Evolutionary conservation across 176 grass and related monocot species (phyloP).

Genomic region (Poa pratensis): DNA sequence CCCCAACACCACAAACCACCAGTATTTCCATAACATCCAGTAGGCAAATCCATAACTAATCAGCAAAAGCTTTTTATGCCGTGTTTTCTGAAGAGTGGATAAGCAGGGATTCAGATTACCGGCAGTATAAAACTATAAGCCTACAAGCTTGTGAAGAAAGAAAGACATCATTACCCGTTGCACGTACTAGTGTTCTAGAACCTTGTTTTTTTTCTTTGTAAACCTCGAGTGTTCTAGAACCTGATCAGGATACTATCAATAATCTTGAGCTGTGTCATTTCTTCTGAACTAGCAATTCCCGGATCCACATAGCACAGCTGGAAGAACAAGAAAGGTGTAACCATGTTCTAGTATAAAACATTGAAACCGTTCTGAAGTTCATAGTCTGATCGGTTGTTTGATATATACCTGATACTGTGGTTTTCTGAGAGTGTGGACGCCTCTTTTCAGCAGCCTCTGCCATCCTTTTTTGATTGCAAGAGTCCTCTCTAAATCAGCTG

Average conservation of each 20-base stretch:
- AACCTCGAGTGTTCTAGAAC: constrained; percentile 50
- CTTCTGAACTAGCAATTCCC: constrained; percentile 63
- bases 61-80: not conserved
- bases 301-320: constrained; percentile 89
- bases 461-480: constrained; percentile 75
- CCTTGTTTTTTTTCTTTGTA: not conserved
- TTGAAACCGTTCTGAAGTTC: constrained; percentile 12
- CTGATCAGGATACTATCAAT: constrained; percentile 74
- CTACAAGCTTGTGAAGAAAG: too few species aligned
- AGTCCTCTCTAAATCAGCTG: constrained; percentile 65
- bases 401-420: constrained; percentile 91
- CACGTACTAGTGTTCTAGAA: constrained; percentile 42
- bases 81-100: not conserved
- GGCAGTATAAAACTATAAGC: too few species aligned
- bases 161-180: too few species aligned
- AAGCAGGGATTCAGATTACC: not conserved
- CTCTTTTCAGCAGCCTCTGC: constrained; percentile 82
- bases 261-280: constrained; percentile 75
- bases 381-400: not conserved
- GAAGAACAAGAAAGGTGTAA: constrained; percentile 26
- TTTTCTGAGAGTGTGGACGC: constrained; percentile 80
- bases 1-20: not conserved
- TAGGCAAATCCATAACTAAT: not conserved
- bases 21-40: not conserved
- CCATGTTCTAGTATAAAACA: not conserved